Evolutionary conservation across 2,329 filamentous ascomycete species (phyloP), one percentile per base, ranked within the genome.

Genomic region (Colletotrichum sp.): DNA sequence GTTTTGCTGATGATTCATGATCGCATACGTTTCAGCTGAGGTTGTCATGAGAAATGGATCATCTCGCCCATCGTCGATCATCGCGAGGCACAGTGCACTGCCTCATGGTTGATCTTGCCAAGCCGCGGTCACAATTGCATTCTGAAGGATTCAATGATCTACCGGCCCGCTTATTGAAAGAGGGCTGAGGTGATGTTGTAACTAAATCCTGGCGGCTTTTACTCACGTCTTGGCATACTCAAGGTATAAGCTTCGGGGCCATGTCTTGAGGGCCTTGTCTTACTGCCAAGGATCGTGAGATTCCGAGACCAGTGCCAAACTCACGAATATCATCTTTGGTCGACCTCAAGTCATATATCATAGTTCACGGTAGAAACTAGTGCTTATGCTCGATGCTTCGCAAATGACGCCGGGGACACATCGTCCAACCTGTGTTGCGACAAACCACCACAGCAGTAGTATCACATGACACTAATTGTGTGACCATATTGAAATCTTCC

Each of bases 381-480:
- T n/a, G 39, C 39, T 52, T 52, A 12, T 24, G 10, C n/a, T 24
- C n/a, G 12, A 52, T 52, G 44, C 7, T 49, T 49, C 18, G 18
- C 39, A 21, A 49, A 2, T 1, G 39, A n/a, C 39, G 39, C 39
- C 39, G 30, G 30, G 30, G 30, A 32, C 30, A 32, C 6, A 32
- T 32, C 30, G 10, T 32, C 30, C 30, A 32, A 32, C 12, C 32
- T 13, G 32, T 6, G 5, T 12, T 49, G 18, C 44, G 8, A 21
- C 1, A 52, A 21, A 21, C n/a, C 6, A 21, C n/a, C 10, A 2
- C 3, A 21, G 44, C n/a, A 52, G 10, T 13, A 13, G n/a, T 21
- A 21, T 1, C 10, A 8, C 6, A 3, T 4, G 3, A 21, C 0
- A 52, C 6, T 52, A 13, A 8, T 24, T 21, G 3, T 52, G n/a